Evolutionary conservation across 345 rosid genomes (phyloP).

Genomic region (Eucalyptus pumila): DNA sequence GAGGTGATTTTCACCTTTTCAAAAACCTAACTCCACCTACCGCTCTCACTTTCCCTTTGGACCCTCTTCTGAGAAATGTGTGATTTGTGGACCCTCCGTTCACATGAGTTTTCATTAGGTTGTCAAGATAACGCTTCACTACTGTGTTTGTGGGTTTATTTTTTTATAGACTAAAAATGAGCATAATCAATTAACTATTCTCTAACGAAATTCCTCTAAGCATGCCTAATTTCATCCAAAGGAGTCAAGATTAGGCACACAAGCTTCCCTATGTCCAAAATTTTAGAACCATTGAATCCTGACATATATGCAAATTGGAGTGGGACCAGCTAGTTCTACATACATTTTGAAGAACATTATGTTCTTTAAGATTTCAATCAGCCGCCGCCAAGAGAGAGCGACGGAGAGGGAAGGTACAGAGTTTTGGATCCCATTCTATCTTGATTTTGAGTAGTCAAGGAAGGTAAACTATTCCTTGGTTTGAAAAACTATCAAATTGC

Average conservation of each 20-base stretch:
- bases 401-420: not conserved
- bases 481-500: not conserved
- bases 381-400: not conserved
- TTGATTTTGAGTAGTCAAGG: not conserved
- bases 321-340: not conserved
- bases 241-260: not conserved
- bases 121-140: not conserved
- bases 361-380: not conserved
- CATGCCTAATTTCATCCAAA: not conserved
- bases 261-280: not conserved
- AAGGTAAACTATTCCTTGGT: not conserved
- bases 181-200: not conserved
- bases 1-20: not conserved
- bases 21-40: not conserved
- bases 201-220: not conserved
- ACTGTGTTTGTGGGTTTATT: not conserved
- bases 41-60: not conserved
- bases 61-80: not conserved
- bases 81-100: not conserved
- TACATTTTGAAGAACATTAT: not conserved
- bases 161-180: not conserved
- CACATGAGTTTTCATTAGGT: not conserved
- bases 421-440: not conserved
- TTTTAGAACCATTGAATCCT: not conserved
- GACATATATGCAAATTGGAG: not conserved